Conservation (phyloP, 345 rosid species). For the Trapa bicornis region DNA sequence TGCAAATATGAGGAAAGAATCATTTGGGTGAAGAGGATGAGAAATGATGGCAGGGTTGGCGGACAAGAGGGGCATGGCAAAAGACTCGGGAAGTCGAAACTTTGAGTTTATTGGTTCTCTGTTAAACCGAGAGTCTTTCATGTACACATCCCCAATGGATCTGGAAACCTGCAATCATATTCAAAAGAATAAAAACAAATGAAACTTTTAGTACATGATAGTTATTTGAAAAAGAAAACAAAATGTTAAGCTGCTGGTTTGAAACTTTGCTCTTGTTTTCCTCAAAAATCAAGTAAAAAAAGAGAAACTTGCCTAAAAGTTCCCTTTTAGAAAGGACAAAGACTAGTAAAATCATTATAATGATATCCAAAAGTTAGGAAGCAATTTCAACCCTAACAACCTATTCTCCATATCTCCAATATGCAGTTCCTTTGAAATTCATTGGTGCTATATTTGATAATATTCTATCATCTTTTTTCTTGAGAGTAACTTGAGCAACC, state of each 20-base stretch:
- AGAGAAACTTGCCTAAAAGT: too few species aligned
- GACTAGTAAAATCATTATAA: neutral
- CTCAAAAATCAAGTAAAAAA: neutral
- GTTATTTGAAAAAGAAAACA: slow-evolving; percentile 1
- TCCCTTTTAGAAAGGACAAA: too few species aligned
- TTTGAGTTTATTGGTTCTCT: slow-evolving; percentile 48
- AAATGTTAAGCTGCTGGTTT: neutral
- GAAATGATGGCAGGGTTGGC: slow-evolving; percentile 54
- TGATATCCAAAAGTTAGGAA: neutral
- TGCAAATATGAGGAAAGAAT: slow-evolving; percentile 85
- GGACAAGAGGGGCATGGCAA: slow-evolving; percentile 56
- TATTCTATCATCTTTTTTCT: neutral
- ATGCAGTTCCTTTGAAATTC: neutral
- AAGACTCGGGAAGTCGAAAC: slow-evolving; percentile 75
- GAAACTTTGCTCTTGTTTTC: neutral
- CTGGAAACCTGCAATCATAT: slow-evolving; percentile 57
- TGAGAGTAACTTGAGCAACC: neutral
- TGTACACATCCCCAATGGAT: slow-evolving; percentile 75
- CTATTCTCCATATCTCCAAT: neutral
- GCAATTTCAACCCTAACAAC: neutral
- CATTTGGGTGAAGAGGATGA: slow-evolving; percentile 66
- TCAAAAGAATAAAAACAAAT: neutral
- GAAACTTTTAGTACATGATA: neutral
- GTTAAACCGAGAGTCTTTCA: slow-evolving; percentile 62
- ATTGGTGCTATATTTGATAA: neutral